Evolutionary conservation across 2,329 filamentous ascomycete genomes (phyloP).

Genomic region (Hymenoscyphus linearis): DNA sequence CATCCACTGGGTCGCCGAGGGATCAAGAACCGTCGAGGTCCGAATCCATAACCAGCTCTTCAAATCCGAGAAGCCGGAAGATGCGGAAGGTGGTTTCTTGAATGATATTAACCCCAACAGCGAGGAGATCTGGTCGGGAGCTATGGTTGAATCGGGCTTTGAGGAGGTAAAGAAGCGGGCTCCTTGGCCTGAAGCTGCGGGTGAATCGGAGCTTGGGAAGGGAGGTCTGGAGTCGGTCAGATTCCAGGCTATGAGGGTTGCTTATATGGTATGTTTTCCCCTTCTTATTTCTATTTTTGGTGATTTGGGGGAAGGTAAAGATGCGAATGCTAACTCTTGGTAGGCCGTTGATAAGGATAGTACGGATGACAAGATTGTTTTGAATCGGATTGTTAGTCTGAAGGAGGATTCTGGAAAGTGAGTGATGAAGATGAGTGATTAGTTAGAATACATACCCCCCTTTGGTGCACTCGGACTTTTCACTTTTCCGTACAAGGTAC

Average conservation of each 20-base stretch:
- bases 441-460: background rate
- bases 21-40: slow-evolving; percentile 63
- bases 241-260: slow-evolving; percentile 88
- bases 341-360: slow-evolving; percentile 71
- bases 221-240: slow-evolving; percentile 69
- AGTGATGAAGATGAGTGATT: background rate
- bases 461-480: too few species aligned
- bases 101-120: slow-evolving; percentile 80
- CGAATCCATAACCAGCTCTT: slow-evolving; percentile 80
- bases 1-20: slow-evolving; percentile 85
- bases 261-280: slow-evolving; percentile 46
- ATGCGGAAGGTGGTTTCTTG: slow-evolving; percentile 73
- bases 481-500: too few species aligned
- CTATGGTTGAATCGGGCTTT: slow-evolving; percentile 78
- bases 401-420: slow-evolving; percentile 79
- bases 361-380: slow-evolving; percentile 70
- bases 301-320: background rate
- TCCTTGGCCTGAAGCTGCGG: slow-evolving; percentile 72
- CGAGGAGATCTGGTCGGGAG: slow-evolving; percentile 71
- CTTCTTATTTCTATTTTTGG: background rate
- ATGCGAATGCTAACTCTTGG: slow-evolving; percentile 3
- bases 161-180: slow-evolving; percentile 67
- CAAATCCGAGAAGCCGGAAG: slow-evolving; percentile 77
- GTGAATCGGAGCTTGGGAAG: slow-evolving; percentile 58
- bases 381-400: slow-evolving; percentile 88